Evolutionary conservation across 2,329 filamentous ascomycete genomes (phyloP).

Genomic region (Podosphaera aphanis): DNA sequence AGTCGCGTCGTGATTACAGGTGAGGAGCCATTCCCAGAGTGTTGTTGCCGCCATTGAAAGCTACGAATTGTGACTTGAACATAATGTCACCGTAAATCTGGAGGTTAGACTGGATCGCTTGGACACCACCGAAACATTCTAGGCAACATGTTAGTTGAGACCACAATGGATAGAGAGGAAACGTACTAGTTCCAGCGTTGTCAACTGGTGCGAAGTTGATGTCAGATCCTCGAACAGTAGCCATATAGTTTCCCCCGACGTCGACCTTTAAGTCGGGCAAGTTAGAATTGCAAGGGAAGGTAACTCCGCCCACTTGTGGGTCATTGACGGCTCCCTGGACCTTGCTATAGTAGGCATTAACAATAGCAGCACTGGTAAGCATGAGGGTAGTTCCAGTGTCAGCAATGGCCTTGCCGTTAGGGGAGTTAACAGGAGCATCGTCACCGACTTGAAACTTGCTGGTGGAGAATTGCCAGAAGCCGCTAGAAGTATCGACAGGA

Average conservation of each 20-base stretch:
- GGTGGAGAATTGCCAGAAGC: slow-evolving; percentile 33
- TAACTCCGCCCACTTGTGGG: slow-evolving; percentile 16
- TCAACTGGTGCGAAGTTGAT: slow-evolving; percentile 30
- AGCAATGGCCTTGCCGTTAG: slow-evolving; percentile 25
- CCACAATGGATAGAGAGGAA: not conserved
- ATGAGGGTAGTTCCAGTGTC: slow-evolving; percentile 23
- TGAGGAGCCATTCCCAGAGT: slow-evolving; percentile 26
- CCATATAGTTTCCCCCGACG: slow-evolving; percentile 21
- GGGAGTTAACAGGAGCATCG: slow-evolving; percentile 32
- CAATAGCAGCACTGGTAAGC: slow-evolving; percentile 17
- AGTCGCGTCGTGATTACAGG: slow-evolving; percentile 4
- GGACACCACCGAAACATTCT: slow-evolving; percentile 46
- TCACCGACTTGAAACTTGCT: slow-evolving; percentile 22
- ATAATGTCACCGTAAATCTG: slow-evolving; percentile 41
- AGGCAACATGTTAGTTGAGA: not conserved
- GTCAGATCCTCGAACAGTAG: slow-evolving; percentile 19
- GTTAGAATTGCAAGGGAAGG: slow-evolving; percentile 17
- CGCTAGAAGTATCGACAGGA: slow-evolving; percentile 23
- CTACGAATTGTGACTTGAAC: slow-evolving; percentile 37
- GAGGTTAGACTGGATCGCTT: slow-evolving; percentile 29
- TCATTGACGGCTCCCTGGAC: slow-evolving; percentile 18
- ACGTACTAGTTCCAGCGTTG: slow-evolving; percentile 24
- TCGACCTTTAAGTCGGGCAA: slow-evolving; percentile 18
- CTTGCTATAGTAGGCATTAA: slow-evolving; percentile 19
- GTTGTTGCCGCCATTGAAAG: slow-evolving; percentile 31